Percentiles rank a stretch among this genome's conserved stretches.
Evolutionary conservation across 257 asterid genomes (phyloP).

Genomic region (Primulina tabacum): DNA sequence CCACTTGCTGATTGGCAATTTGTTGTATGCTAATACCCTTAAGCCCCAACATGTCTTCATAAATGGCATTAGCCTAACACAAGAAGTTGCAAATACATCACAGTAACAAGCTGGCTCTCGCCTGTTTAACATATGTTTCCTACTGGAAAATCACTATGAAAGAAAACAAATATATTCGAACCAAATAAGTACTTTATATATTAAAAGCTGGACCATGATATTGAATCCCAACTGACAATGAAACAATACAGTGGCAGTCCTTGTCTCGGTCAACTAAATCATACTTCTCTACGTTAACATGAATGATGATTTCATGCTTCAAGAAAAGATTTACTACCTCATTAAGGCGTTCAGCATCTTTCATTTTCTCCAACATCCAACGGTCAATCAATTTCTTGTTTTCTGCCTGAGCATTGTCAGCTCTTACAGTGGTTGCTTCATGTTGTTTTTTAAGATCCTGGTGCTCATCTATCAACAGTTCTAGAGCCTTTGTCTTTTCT

Average conservation of each 20-base stretch:
- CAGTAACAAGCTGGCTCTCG: neutral
- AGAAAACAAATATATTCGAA: neutral
- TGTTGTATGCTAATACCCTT: too few species aligned
- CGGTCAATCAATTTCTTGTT: constrained; percentile 83
- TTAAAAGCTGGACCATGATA: constrained; percentile 13
- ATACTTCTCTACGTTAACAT: neutral
- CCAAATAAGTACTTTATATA: too few species aligned
- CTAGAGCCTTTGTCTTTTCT: constrained; percentile 85
- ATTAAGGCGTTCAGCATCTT: constrained; percentile 89
- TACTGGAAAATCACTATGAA: constrained; percentile 6
- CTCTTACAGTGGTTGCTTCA: constrained; percentile 60
- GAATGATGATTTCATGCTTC: too few species aligned
- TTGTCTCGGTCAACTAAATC: constrained; percentile 9
- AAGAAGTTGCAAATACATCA: constrained; percentile 11
- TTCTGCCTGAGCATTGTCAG: constrained; percentile 72
- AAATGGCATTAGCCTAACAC: too few species aligned
- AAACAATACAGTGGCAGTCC: neutral
- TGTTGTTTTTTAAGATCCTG: constrained; percentile 64
- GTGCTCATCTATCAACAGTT: constrained; percentile 74
- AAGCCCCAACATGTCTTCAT: too few species aligned
- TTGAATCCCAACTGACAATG: constrained; percentile 6
- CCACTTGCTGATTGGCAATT: too few species aligned
- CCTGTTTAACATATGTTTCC: neutral
- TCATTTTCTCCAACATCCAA: constrained; percentile 91
- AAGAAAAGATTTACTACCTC: constrained; percentile 46